A percentile compares a stretch with the other conserved stretches of the same genome.
These are phyloP conservation scores for Fagus crenata DNA, from an alignment of 306 rosid species.

Conservation along the genomic window DNA sequence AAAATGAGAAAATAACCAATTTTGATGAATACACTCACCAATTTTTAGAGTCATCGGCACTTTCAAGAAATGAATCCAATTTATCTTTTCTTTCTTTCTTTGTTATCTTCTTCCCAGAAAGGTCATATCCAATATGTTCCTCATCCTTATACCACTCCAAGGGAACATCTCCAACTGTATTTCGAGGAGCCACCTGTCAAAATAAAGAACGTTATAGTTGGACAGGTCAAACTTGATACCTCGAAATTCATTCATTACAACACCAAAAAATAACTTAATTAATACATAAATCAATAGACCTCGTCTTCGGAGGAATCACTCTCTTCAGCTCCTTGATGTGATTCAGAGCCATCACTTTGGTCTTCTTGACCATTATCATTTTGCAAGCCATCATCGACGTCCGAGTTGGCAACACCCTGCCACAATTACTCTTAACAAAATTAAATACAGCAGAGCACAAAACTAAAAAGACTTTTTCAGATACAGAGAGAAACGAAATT, in stretches of 20 bases:
- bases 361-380: constrained; percentile 32
- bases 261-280: neutral
- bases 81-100: constrained; percentile 76
- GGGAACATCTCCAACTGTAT: constrained; percentile 87
- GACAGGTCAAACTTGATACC: neutral
- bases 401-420: constrained; percentile 47
- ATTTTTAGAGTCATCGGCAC: constrained; percentile 75
- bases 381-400: constrained; percentile 6
- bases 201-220: constrained; percentile 4
- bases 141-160: constrained; percentile 84
- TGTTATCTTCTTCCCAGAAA: constrained; percentile 74
- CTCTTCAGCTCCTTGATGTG: constrained; percentile 51
- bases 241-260: neutral
- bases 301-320: constrained; percentile 99
- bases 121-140: constrained; percentile 87
- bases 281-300: constrained; percentile 41
- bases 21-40: constrained; percentile 50
- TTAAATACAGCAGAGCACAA: neutral
- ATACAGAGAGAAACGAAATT: neutral
- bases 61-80: constrained; percentile 71
- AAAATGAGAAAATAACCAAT: neutral
- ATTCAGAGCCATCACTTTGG: constrained; percentile 44
- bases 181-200: constrained; percentile 72
- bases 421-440: constrained; percentile 19
- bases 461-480: neutral